A percentile compares a stretch with the other conserved stretches of the same genome.
Conservation (phyloP, 2,329 filamentous ascomycete genomes). For the Ascochyta pisi region DNA sequence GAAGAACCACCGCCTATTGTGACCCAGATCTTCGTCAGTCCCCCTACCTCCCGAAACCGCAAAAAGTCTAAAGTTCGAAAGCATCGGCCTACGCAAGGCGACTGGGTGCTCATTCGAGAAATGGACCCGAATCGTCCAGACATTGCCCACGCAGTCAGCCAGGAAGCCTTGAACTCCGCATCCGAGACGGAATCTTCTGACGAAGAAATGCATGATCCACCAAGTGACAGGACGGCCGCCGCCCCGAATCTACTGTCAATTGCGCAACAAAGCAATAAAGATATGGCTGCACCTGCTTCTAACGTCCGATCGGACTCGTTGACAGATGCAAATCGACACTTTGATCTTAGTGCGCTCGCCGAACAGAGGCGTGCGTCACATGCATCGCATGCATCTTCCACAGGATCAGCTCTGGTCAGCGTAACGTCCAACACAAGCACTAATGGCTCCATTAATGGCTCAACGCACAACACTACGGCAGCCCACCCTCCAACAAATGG, state of each 20-base stretch:
- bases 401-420: constrained; percentile 12
- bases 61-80: constrained; percentile 58
- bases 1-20: constrained; percentile 57
- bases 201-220: constrained; percentile 46
- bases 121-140: constrained; percentile 71
- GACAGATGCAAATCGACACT: constrained; percentile 1
- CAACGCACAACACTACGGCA: constrained; percentile 18
- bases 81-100: constrained; percentile 64
- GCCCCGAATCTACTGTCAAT: neutral
- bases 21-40: constrained; percentile 45
- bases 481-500: constrained; percentile 15
- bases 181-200: constrained; percentile 55
- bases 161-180: constrained; percentile 57
- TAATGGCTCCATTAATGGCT: constrained; percentile 8
- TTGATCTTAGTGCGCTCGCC: neutral
- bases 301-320: constrained; percentile 9
- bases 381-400: constrained; percentile 16
- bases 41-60: constrained; percentile 56
- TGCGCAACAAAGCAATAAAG: neutral
- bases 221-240: constrained; percentile 18
- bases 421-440: constrained; percentile 13
- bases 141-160: constrained; percentile 65
- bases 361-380: constrained; percentile 15
- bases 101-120: constrained; percentile 71
- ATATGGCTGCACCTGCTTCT: neutral